These are phyloP conservation scores for Halenospora varia DNA, from an alignment of 495 filamentous ascomycete species.

Conservation along the genomic window DNA sequence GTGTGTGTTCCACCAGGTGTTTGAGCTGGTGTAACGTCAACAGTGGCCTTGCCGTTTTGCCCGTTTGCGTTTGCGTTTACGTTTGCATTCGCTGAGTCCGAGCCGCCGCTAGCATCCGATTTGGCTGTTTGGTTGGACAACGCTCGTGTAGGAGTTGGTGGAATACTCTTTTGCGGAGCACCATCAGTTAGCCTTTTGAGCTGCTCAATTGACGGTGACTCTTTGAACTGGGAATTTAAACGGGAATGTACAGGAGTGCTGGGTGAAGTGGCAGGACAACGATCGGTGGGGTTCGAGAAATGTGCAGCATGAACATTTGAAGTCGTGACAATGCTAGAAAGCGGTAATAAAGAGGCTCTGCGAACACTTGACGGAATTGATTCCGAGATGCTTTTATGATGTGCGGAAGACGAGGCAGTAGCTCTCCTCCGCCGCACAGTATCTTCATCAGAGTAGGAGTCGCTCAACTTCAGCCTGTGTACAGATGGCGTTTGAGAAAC, in stretches of 20 bases:
- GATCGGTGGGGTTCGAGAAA: conserved; percentile 69
- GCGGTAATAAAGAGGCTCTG: conserved; percentile 49
- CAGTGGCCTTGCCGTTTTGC: conserved; percentile 31
- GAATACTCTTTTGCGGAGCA: conserved; percentile 77
- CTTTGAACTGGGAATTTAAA: conserved; percentile 41
- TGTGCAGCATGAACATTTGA: conserved; percentile 65
- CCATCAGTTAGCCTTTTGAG: conserved; percentile 86
- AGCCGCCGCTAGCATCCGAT: conserved; percentile 35
- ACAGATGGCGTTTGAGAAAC: conserved; percentile 51
- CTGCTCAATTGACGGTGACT: conserved; percentile 56
- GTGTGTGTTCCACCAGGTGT: conserved; percentile 30
- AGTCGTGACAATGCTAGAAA: conserved; percentile 63
- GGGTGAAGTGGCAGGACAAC: conserved; percentile 47
- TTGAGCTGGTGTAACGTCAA: conserved; percentile 29
- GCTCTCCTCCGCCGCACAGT: conserved; percentile 23
- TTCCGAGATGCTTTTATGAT: conserved; percentile 38
- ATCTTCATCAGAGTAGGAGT: conserved; percentile 40
- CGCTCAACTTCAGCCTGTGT: conserved; percentile 42
- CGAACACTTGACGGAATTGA: conserved; percentile 37
- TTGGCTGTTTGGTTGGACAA: conserved; percentile 59
- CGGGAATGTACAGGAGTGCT: conserved; percentile 46
- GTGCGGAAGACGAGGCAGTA: conserved; percentile 24
- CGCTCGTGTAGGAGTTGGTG: conserved; percentile 80
- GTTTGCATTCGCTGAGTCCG: conserved; percentile 14
- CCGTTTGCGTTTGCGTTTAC: conserved; percentile 19